Evolutionary conservation across 1,284 basidiomycete species (phyloP), one percentile per base, ranked within the genome.

Genomic region (Cryptococcus sp.): DNA sequence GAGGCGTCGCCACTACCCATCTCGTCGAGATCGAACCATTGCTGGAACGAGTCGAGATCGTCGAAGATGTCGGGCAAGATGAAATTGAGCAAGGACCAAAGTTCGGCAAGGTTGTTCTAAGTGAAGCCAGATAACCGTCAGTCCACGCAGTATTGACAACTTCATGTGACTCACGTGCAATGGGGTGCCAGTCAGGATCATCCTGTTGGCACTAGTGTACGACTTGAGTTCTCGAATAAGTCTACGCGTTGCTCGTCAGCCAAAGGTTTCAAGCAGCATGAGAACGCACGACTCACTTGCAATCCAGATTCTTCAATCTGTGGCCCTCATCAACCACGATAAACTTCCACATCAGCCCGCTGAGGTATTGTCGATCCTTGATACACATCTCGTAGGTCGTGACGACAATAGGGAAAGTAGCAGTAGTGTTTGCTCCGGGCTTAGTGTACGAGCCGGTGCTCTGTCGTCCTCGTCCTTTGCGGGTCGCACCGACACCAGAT

Each of bases 251-350:
- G n/a, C n/a, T 8, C 7, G 47, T 48, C 47, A 48, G 47, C 47
- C 1, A 25, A 2, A 48, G 2, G 7, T 35, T 10, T 13, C 31
- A 2, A 20, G 41, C 31, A 35, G 31, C 31, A 35, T 5, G n/a
- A n/a, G 16, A 20, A 17, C 3, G 35, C 22, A 39, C 23, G 45
- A 69, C 78, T 67, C 61, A 79, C 79, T 86, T 88, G 77, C 90
- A 93, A 71, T 97, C 86, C 61, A 94, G 82, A 70, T 98, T 97
- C 81, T 97, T 97, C 68, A 98, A 77, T 23, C 94, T 83, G 76
- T 98, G 94, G 0, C 93, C 93, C 77, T 98, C 94, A 74, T 97
- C 94, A 0, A 97, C 93, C 53, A 97, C 90, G 66, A 97, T 91
- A 71, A 92, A 95, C 53, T 91, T 92, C 91, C 91, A 95, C 54